These are phyloP conservation scores for Arxiozyma heterogenica DNA, from an alignment of 1,139 yeast species.

Conservation along the genomic window DNA sequence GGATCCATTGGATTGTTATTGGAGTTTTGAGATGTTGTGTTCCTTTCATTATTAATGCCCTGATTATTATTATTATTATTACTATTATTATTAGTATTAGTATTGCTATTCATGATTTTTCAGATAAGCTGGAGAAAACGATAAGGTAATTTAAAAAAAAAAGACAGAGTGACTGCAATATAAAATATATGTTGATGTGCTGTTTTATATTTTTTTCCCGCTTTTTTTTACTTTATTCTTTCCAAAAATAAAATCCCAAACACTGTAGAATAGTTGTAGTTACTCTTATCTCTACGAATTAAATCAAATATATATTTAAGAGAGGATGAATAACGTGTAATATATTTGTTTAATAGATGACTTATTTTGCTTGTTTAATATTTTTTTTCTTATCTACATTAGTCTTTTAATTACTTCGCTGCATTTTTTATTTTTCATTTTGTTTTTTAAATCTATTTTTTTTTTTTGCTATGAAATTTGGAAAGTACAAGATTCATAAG, in stretches of 20 bases:
- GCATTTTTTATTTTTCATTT: no score
- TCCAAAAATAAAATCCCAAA: not conserved
- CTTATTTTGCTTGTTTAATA: not conserved
- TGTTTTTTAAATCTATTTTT: no score
- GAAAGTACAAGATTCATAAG: not conserved
- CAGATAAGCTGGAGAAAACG: not conserved
- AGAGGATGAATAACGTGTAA: not conserved
- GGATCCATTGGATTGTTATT: constrained; percentile 1
- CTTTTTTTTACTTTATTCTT: not conserved
- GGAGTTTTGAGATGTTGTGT: not conserved
- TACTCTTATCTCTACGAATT: not conserved
- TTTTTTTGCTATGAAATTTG: no score
- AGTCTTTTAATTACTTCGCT: not conserved
- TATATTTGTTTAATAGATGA: not conserved
- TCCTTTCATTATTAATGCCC: not conserved
- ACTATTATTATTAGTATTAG: not conserved
- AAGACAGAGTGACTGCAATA: not conserved
- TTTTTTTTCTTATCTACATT: not conserved
- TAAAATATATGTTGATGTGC: no score
- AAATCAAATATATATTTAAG: not conserved
- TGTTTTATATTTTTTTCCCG: no score
- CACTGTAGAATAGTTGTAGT: not conserved
- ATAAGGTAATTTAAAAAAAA: not conserved
- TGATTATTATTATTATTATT: not conserved
- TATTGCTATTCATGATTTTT: not conserved